phyloP scores from a whole-genome alignment of 768 basidiomycete genomes.

The Favolaschia claudopus region DNA sequence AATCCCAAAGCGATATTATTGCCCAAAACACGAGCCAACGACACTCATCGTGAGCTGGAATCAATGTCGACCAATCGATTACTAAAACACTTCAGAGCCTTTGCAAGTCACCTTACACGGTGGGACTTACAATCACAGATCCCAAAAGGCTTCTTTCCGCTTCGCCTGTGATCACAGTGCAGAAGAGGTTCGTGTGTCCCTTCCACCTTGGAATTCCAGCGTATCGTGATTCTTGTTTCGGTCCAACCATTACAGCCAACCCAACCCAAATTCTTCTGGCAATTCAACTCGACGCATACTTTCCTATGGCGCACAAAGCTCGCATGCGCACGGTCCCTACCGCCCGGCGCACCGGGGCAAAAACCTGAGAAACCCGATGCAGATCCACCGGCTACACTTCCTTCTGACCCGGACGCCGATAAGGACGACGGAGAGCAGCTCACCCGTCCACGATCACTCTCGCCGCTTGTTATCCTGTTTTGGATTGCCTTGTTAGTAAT shows the following conservation, averaged over 20 bases:
- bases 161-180: conserved; percentile 37
- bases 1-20: conserved; percentile 31
- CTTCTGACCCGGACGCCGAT: conserved; percentile 16
- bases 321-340: conserved; percentile 16
- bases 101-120: conserved; percentile 43
- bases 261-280: conserved; percentile 7
- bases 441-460: background rate
- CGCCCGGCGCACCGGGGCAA: conserved; percentile 11
- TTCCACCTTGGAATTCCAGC: no score
- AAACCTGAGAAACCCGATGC: conserved; percentile 7
- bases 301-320: conserved; percentile 19
- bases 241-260: conserved; percentile 5
- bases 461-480: background rate
- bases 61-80: no score
- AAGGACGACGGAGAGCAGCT: background rate
- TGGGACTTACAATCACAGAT: conserved; percentile 32
- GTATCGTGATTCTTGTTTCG: no score
- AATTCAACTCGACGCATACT: conserved; percentile 16
- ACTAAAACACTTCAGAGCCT: conserved; percentile 22
- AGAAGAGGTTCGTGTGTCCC: conserved; percentile 25
- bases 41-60: conserved; percentile 21
- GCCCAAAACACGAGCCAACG: conserved; percentile 19
- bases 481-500: background rate
- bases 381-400: conserved; percentile 15
- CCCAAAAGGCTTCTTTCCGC: conserved; percentile 40